Percentiles rank a stretch among this genome's conserved stretches.
phyloP scores from a whole-genome alignment of 768 basidiomycete genomes.

The Leccinum variicolor region DNA sequence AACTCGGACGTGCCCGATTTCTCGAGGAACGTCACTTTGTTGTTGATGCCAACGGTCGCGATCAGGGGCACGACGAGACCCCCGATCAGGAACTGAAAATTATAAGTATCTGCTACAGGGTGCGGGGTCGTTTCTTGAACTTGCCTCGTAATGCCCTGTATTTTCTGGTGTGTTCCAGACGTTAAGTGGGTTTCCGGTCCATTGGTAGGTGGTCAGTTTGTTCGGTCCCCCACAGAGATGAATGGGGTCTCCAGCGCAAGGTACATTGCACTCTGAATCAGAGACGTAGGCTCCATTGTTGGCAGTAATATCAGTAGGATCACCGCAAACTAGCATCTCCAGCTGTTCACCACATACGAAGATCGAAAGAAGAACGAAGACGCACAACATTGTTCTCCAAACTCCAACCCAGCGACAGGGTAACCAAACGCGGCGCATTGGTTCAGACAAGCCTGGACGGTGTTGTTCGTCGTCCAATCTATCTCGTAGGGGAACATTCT shows the following conservation, averaged over 20 bases:
- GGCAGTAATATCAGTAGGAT: slow-evolving; percentile 47
- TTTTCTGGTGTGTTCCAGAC: slow-evolving; percentile 64
- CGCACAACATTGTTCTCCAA: slow-evolving; percentile 72
- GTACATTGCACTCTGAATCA: slow-evolving; percentile 39
- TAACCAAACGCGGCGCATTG: slow-evolving; percentile 73
- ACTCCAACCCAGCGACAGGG: slow-evolving; percentile 68
- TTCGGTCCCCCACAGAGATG: slow-evolving; percentile 64
- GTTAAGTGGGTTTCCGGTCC: slow-evolving; percentile 47
- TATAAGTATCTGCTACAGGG: neutral
- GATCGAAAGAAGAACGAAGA: slow-evolving; percentile 6
- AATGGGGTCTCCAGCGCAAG: slow-evolving; percentile 68
- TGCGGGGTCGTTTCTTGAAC: slow-evolving; percentile 12
- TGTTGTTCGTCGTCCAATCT: slow-evolving; percentile 57
- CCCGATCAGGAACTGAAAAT: slow-evolving; percentile 40
- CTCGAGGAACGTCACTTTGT: slow-evolving; percentile 79
- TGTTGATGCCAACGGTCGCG: slow-evolving; percentile 74
- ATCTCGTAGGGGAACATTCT: slow-evolving; percentile 62
- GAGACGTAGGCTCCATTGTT: slow-evolving; percentile 32
- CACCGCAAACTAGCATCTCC: slow-evolving; percentile 59
- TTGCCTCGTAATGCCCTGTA: slow-evolving; percentile 68
- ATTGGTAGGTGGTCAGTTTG: slow-evolving; percentile 52
- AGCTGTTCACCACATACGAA: neutral
- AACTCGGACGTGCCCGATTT: slow-evolving; percentile 56
- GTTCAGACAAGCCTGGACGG: slow-evolving; percentile 58
- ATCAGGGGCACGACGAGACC: slow-evolving; percentile 73